Evolutionary conservation across 1,284 basidiomycete genomes (phyloP).

Genomic region (Moniliophthora roreri): DNA sequence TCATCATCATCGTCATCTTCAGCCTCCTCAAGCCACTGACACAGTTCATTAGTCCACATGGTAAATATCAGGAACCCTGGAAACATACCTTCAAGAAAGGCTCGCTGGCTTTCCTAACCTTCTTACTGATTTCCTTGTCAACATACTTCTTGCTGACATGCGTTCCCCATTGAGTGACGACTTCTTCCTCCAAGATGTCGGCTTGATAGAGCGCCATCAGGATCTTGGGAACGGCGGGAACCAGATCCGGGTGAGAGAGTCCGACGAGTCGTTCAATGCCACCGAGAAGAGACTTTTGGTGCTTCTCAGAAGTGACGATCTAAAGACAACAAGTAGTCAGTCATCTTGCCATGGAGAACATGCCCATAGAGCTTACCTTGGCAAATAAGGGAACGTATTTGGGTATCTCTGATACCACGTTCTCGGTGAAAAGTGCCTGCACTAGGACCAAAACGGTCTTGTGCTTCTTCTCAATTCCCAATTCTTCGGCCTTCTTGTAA

Average conservation of each 20-base stretch:
- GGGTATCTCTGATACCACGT: constrained; percentile 74
- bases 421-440: constrained; percentile 84
- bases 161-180: constrained; percentile 92
- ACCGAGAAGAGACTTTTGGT: constrained; percentile 92
- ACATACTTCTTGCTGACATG: constrained; percentile 99
- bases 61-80: not conserved
- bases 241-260: constrained; percentile 63
- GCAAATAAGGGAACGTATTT: constrained; percentile 76
- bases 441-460: constrained; percentile 86
- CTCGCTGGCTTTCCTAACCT: constrained; percentile 92
- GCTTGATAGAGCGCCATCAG: constrained; percentile 95
- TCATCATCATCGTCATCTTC: constrained; percentile 56
- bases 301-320: constrained; percentile 86
- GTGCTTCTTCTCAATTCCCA: constrained; percentile 96
- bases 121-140: constrained; percentile 94
- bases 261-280: constrained; percentile 87
- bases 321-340: constrained; percentile 25
- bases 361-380: constrained; percentile 68
- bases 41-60: not conserved
- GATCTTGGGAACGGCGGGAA: constrained; percentile 81
- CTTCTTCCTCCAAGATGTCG: constrained; percentile 92
- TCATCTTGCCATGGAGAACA: not conserved
- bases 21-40: constrained; percentile 58
- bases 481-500: constrained; percentile 88
- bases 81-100: constrained; percentile 81